Evolutionary conservation across 2,329 filamentous ascomycete species (phyloP), one percentile per base, ranked within the genome.

Genomic region (Penicillium sp.): DNA sequence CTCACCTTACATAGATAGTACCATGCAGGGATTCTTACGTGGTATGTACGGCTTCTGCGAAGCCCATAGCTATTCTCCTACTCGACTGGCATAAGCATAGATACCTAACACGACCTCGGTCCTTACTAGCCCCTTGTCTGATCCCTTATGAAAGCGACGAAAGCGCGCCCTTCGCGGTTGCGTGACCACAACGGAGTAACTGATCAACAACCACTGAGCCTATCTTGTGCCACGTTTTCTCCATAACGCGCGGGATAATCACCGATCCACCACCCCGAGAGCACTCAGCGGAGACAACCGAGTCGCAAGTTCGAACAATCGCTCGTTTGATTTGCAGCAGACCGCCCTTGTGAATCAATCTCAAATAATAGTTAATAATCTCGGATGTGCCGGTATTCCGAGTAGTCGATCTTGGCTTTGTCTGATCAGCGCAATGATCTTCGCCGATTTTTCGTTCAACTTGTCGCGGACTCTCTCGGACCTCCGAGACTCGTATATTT

Each of bases 141-240:
- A 15, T 15, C 35, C 26, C 35, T 41, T 41, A 41, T 41, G 11
- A 41, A 11, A 5, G 35, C 35, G 26, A 6, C 26, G 26, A 26
- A 26, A 4, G 26, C 26, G 26, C 26, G 26, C 26, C 26, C 26
- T 26, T 26, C 26, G 26, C 26, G 26, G 26, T 26, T 26, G 35
- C 35, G 15, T 41, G 35, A 41, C 15, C 35, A 4, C 26, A 2
- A 21, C 21, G 21, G 2, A 21, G 21, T 26, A 26, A 26, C 4
- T 26, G 26, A 26, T 26, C 26, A 26, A 26, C 26, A 26, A 26
- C 26, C 26, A 26, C 21, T 21, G 21, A 46, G 38, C 44, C 19
- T 35, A 46, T 55, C 38, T 48, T 56, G 45, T 56, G 30, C 54
- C 54, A 49, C 45, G 44, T 56, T 35, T 56, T 47, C 44, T 38